These are phyloP conservation scores for Phytophthora fragariae DNA, from an alignment of 352 stramenopile species.

Conservation along the genomic window DNA sequence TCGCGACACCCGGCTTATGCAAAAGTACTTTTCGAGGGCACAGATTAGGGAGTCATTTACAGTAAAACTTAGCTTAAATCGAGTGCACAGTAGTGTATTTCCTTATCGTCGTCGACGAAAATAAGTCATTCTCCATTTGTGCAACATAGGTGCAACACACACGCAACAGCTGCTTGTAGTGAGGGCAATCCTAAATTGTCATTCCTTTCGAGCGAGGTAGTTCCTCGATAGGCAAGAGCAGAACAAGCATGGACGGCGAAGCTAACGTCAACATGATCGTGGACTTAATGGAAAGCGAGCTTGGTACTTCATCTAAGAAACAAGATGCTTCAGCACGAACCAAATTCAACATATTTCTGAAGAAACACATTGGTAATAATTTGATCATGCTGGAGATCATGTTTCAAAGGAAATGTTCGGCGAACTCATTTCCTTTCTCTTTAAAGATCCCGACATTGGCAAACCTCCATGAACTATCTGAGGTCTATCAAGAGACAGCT, in stretches of 20 bases:
- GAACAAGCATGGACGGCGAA: not conserved
- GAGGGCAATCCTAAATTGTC: not conserved
- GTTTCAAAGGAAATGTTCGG: conserved; percentile 16
- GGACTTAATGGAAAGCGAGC: not conserved
- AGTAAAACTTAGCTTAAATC: no score
- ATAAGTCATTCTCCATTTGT: not conserved
- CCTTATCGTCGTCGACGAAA: no score
- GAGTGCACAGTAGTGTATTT: no score
- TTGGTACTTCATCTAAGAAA: not conserved
- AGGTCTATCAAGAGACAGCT: conserved; percentile 12
- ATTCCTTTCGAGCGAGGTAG: not conserved
- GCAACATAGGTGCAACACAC: not conserved
- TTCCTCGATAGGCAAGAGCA: not conserved
- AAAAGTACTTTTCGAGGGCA: no score
- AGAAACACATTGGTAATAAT: not conserved
- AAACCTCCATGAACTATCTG: conserved; percentile 19
- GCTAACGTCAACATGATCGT: not conserved
- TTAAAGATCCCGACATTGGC: conserved; percentile 9
- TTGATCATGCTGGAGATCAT: not conserved
- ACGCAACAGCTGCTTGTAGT: not conserved
- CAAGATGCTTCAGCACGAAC: conserved; percentile 6
- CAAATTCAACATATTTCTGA: conserved; percentile 6
- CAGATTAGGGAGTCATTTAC: no score
- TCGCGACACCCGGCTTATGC: no score
- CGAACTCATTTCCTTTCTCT: conserved; percentile 5